Evolutionary conservation across 2,329 filamentous ascomycete species (phyloP).

Genomic region (Penicillium verrucosum): DNA sequence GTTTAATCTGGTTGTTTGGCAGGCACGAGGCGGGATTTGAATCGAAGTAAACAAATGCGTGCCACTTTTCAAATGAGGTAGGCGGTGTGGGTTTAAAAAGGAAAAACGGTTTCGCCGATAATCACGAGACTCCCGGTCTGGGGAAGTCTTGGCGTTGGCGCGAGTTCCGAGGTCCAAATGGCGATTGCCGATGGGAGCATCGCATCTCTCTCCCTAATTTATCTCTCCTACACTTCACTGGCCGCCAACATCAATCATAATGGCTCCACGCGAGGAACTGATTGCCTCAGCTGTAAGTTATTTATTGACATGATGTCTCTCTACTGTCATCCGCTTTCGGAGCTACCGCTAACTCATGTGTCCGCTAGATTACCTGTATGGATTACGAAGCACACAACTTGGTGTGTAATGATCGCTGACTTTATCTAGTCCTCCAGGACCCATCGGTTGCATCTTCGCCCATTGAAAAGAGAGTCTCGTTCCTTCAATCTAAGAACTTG

Average conservation of each 20-base stretch:
- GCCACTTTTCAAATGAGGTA: conserved; percentile 24
- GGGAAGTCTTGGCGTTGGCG: conserved; percentile 28
- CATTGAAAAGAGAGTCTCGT: conserved; percentile 88
- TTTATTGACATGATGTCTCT: conserved; percentile 6
- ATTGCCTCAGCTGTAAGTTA: conserved; percentile 71
- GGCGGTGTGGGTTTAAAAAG: conserved; percentile 26
- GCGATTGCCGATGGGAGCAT: conserved; percentile 26
- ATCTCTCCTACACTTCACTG: conserved; percentile 11
- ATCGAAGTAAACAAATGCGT: conserved; percentile 39
- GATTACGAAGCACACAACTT: not conserved
- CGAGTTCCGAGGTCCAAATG: conserved; percentile 39
- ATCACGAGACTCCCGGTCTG: conserved; percentile 33
- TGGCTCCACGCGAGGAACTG: conserved; percentile 85
- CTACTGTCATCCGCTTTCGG: conserved; percentile 27
- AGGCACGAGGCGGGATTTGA: conserved; percentile 8
- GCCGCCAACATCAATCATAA: conserved; percentile 49
- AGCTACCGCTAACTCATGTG: conserved; percentile 24
- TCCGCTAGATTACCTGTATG: conserved; percentile 52
- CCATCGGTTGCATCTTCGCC: conserved; percentile 84
- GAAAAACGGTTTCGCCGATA: conserved; percentile 23
- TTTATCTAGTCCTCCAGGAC: conserved; percentile 75
- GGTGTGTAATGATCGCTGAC: conserved; percentile 17
- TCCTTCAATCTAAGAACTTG: conserved; percentile 93
- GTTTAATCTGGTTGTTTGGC: conserved; percentile 17
- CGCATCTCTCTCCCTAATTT: conserved; percentile 15